Evolutionary conservation across 768 basidiomycete species (phyloP).

Genomic region (Leccinum fibrillosum): DNA sequence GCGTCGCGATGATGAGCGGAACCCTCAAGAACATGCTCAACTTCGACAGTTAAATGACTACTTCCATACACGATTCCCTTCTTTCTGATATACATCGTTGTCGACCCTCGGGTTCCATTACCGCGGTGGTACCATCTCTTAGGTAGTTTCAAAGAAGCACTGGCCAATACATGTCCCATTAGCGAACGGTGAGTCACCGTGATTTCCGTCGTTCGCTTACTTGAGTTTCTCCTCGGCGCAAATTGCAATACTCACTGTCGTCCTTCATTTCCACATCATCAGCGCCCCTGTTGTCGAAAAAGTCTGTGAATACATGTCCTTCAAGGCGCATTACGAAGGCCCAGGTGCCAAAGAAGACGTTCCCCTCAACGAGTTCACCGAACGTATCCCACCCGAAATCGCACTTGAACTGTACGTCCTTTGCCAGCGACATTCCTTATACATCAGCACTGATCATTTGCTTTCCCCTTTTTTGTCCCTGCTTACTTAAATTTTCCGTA

Average conservation of each 20-base stretch:
- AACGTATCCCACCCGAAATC: slow-evolving; percentile 83
- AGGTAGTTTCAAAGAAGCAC: slow-evolving; percentile 77
- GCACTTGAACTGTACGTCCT: slow-evolving; percentile 80
- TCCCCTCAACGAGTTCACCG: slow-evolving; percentile 71
- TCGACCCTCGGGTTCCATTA: slow-evolving; percentile 9
- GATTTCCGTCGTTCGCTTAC: slow-evolving; percentile 2
- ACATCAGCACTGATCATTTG: slow-evolving; percentile 12
- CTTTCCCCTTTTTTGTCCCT: neutral
- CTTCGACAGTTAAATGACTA: slow-evolving; percentile 51
- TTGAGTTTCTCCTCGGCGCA: neutral
- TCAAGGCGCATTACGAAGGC: slow-evolving; percentile 77
- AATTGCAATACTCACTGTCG: neutral
- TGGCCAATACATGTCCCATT: slow-evolving; percentile 65
- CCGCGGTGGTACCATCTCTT: slow-evolving; percentile 5
- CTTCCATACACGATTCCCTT: slow-evolving; percentile 6
- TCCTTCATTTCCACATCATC: neutral
- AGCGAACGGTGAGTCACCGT: slow-evolving; percentile 58
- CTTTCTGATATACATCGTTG: slow-evolving; percentile 9
- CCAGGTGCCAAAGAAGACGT: slow-evolving; percentile 71
- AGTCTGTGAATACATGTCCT: slow-evolving; percentile 85
- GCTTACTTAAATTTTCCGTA: slow-evolving; percentile 1
- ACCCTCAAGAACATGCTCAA: slow-evolving; percentile 82
- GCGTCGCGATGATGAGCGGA: slow-evolving; percentile 73
- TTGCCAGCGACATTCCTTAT: neutral
- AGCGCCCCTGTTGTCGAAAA: slow-evolving; percentile 80